Evolutionary conservation across 2,329 filamentous ascomycete species (phyloP).

Genomic region (Talaromyces sp.): DNA sequence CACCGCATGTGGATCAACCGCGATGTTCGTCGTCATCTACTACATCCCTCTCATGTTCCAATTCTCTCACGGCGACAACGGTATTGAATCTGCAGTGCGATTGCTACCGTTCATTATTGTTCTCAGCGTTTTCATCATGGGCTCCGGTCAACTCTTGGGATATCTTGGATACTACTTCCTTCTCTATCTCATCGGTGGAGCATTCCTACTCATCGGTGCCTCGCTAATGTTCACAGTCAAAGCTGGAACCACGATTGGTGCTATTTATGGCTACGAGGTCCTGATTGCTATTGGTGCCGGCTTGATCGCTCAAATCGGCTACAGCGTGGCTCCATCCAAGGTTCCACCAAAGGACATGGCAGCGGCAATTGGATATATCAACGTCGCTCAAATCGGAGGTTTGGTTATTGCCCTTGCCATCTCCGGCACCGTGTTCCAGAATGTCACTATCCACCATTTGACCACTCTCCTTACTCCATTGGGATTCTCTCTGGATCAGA

Average conservation of each 20-base stretch:
- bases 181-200: background rate
- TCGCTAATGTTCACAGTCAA: background rate
- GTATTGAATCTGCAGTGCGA: background rate
- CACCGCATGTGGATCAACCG: background rate
- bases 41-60: background rate
- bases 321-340: background rate
- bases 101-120: background rate
- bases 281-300: background rate
- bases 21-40: background rate
- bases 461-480: background rate
- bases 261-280: background rate
- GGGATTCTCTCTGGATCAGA: conserved; percentile 3
- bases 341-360: background rate
- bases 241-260: background rate
- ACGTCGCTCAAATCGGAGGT: conserved; percentile 9
- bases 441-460: background rate
- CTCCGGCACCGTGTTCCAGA: conserved; percentile 4
- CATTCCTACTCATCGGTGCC: background rate
- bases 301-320: background rate
- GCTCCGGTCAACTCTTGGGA: background rate
- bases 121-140: conserved; percentile 4
- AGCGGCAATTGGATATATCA: background rate
- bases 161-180: background rate
- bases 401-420: conserved; percentile 2
- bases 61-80: background rate